phyloP scores from a whole-genome alignment of 73 alveolate species.

The Paramecium sexaurelia region DNA sequence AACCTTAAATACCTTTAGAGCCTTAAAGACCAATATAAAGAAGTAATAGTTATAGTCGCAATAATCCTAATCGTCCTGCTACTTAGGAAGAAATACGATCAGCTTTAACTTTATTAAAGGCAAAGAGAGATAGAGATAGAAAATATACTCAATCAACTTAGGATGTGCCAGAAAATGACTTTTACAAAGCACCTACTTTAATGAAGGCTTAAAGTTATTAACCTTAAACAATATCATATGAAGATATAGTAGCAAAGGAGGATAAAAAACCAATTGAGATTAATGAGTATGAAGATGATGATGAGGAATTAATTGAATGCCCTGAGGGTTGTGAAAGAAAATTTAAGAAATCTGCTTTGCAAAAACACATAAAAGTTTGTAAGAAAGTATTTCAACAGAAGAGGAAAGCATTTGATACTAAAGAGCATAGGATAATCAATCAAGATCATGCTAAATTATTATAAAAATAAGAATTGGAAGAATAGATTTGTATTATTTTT shows the following conservation, averaged over 20 bases:
- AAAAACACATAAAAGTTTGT: conserved; percentile 62
- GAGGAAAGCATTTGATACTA: conserved; percentile 60
- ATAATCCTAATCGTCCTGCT: neutral
- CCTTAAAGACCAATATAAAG: neutral
- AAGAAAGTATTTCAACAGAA: conserved; percentile 67
- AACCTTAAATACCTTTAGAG: neutral
- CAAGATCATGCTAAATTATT: conserved; percentile 63
- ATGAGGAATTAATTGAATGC: conserved; percentile 57
- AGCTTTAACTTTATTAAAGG: conserved; percentile 40
- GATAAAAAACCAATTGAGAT: neutral
- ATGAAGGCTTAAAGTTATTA: neutral
- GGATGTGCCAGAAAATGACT: neutral
- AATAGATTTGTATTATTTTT: conserved; percentile 16
- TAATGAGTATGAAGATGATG: conserved; percentile 25
- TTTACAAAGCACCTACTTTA: neutral
- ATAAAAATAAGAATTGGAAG: neutral
- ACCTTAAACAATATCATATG: neutral
- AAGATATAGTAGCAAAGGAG: neutral
- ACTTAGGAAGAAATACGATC: conserved; percentile 20
- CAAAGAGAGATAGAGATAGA: neutral
- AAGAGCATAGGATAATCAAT: conserved; percentile 53
- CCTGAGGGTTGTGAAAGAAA: conserved; percentile 74
- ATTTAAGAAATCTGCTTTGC: conserved; percentile 39
- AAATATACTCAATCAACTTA: neutral
- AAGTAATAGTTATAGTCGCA: conserved; percentile 11